These are phyloP conservation scores for Diversispora epigaea DNA, from an alignment of 192 early-diverging fungal genomes.

Conservation along the genomic window DNA sequence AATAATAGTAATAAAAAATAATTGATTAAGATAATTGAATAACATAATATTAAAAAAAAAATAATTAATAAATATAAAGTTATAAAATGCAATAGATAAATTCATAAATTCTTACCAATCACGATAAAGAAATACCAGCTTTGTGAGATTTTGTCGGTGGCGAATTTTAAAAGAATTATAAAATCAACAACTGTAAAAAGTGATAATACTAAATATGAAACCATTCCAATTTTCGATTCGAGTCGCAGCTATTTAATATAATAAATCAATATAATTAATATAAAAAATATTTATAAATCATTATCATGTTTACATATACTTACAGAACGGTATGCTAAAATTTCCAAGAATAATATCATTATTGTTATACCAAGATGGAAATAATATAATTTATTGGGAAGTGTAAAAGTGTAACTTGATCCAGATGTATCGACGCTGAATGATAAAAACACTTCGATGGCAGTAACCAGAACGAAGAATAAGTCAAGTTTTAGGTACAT, in stretches of 20 bases:
- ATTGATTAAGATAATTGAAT: too few species aligned
- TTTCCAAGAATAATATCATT: background rate
- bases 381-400: background rate
- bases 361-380: constrained; percentile 9
- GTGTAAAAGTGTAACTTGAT: background rate
- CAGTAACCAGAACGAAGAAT: constrained; percentile 79
- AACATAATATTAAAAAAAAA: background rate
- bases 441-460: constrained; percentile 62
- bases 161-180: background rate
- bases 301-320: background rate
- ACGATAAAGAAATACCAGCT: background rate
- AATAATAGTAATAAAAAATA: too few species aligned
- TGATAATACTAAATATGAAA: background rate
- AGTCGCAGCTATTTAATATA: background rate
- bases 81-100: background rate
- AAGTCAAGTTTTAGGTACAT: constrained; percentile 78
- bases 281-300: background rate
- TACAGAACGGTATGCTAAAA: constrained; percentile 5
- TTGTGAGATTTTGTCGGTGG: background rate
- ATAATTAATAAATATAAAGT: background rate
- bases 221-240: background rate
- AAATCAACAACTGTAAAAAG: background rate
- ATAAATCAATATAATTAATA: background rate
- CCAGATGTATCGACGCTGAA: constrained; percentile 22
- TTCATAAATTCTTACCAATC: background rate